phyloP scores from a whole-genome alignment of 2,329 filamentous ascomycete genomes.

The Trichophyton rubrum region DNA sequence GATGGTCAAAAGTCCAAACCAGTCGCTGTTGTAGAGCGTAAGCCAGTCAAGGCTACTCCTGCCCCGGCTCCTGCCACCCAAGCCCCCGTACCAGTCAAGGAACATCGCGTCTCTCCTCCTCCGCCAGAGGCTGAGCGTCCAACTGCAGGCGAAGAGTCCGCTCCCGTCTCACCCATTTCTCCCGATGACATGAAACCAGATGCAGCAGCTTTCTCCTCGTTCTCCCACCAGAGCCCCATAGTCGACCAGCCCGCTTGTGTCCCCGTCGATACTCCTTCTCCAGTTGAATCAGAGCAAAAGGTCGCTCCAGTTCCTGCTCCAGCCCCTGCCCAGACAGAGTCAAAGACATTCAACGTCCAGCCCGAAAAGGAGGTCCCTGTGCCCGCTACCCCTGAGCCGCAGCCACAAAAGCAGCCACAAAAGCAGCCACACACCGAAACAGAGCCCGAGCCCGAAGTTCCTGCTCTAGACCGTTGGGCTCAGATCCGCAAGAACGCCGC shows the following conservation, averaged over 20 bases:
- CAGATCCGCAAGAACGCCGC: constrained; percentile 93
- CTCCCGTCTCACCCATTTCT: constrained; percentile 48
- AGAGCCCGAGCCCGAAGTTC: constrained; percentile 14
- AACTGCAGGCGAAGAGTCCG: constrained; percentile 34
- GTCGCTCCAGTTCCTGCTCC: not conserved
- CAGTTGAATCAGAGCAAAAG: constrained; percentile 1
- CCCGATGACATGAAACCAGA: constrained; percentile 37
- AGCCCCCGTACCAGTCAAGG: constrained; percentile 1
- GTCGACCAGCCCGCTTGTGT: constrained; percentile 74
- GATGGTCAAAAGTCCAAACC: constrained; percentile 8
- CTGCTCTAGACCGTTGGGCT: constrained; percentile 72
- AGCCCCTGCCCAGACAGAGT: not conserved
- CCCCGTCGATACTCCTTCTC: constrained; percentile 42
- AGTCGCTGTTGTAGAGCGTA: constrained; percentile 13
- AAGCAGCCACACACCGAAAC: no score
- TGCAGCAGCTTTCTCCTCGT: constrained; percentile 46
- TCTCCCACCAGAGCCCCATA: constrained; percentile 73
- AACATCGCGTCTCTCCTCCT: constrained; percentile 14
- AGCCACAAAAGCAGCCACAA: no score
- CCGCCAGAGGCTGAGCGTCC: constrained; percentile 19
- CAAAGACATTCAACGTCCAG: not conserved
- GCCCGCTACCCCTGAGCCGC: not conserved
- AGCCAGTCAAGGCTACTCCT: constrained; percentile 12
- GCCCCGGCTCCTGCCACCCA: no score
- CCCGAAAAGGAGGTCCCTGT: not conserved